Conservation (phyloP, 768 basidiomycete genomes). For the Leucocoprinus sp. region DNA sequence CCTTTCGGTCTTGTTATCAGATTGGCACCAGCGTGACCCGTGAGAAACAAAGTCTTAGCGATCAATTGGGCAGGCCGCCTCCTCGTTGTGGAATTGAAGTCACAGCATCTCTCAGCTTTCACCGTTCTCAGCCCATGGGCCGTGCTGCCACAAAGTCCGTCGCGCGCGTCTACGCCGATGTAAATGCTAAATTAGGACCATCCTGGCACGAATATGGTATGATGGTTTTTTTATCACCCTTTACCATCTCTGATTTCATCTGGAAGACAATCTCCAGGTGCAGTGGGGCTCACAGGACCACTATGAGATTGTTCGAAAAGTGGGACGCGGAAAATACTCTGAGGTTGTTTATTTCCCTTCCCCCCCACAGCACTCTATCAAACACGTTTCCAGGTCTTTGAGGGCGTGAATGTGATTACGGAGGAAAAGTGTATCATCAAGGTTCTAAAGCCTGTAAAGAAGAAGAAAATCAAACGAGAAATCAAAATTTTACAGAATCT, state of each 20-base stretch:
- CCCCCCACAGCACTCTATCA: constrained; percentile 10
- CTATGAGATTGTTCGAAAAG: constrained; percentile 96
- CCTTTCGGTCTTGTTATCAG: not conserved
- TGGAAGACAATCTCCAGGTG: constrained; percentile 87
- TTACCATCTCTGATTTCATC: constrained; percentile 18
- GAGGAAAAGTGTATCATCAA: constrained; percentile 98
- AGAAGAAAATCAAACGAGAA: constrained; percentile 99
- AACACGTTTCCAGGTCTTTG: constrained; percentile 59
- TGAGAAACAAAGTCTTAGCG: constrained; percentile 20
- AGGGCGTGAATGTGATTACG: constrained; percentile 84
- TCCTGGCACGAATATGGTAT: constrained; percentile 96
- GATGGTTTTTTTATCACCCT: constrained; percentile 16
- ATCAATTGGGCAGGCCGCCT: constrained; percentile 14
- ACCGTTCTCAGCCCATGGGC: constrained; percentile 41
- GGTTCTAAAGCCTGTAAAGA: constrained; percentile 97
- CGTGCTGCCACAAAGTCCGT: constrained; percentile 70
- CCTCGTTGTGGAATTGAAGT: constrained; percentile 11
- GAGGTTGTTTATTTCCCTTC: constrained; percentile 46
- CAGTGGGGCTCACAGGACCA: constrained; percentile 97
- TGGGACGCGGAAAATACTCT: constrained; percentile 91
- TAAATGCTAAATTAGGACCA: constrained; percentile 79
- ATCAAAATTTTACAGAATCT: constrained; percentile 98
- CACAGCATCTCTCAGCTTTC: constrained; percentile 9
- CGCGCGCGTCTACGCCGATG: constrained; percentile 81
- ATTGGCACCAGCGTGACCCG: constrained; percentile 13